Evolutionary conservation across 306 rosid genomes (phyloP).

Genomic region (Glycine latifolia): DNA sequence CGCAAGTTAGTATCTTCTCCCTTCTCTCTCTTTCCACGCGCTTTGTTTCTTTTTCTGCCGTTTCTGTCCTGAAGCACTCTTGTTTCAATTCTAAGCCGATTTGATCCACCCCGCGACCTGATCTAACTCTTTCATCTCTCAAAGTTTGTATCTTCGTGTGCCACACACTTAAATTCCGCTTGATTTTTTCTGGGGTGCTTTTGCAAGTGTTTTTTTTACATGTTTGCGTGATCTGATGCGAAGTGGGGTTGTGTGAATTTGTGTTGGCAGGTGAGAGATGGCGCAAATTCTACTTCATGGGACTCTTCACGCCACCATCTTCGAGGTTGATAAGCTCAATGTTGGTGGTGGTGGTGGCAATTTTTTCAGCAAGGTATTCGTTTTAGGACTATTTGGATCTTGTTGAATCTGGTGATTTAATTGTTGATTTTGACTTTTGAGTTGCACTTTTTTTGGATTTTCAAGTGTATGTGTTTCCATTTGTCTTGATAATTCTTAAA

Average conservation of each 20-base stretch:
- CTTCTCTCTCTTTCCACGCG: slow-evolving; percentile 11
- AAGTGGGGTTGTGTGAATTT: slow-evolving; percentile 39
- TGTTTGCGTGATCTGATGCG: slow-evolving; percentile 44
- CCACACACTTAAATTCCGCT: background rate
- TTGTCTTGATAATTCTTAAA: slow-evolving; percentile 30
- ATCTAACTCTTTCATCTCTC: slow-evolving; percentile 44
- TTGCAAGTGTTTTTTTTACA: background rate
- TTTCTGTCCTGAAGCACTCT: slow-evolving; percentile 1
- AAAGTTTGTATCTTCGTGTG: slow-evolving; percentile 23
- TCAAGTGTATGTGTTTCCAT: slow-evolving; percentile 21
- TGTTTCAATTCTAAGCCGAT: slow-evolving; percentile 2
- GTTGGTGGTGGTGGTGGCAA: slow-evolving; percentile 59
- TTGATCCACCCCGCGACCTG: slow-evolving; percentile 35
- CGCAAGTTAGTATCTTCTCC: slow-evolving; percentile 37
- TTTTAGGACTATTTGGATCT: slow-evolving; percentile 6
- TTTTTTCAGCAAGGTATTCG: slow-evolving; percentile 67
- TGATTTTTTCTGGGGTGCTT: background rate
- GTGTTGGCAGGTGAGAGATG: slow-evolving; percentile 76
- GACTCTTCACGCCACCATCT: slow-evolving; percentile 86
- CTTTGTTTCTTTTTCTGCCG: background rate
- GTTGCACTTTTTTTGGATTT: slow-evolving; percentile 4
- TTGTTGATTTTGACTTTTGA: background rate
- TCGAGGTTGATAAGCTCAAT: slow-evolving; percentile 72
- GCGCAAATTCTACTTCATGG: slow-evolving; percentile 82
- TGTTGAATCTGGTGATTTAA: slow-evolving; percentile 21